Base-by-base conservation (phyloP, 768 basidiomycete genomes). In the Xerocomellus chrysenteron region DNA sequence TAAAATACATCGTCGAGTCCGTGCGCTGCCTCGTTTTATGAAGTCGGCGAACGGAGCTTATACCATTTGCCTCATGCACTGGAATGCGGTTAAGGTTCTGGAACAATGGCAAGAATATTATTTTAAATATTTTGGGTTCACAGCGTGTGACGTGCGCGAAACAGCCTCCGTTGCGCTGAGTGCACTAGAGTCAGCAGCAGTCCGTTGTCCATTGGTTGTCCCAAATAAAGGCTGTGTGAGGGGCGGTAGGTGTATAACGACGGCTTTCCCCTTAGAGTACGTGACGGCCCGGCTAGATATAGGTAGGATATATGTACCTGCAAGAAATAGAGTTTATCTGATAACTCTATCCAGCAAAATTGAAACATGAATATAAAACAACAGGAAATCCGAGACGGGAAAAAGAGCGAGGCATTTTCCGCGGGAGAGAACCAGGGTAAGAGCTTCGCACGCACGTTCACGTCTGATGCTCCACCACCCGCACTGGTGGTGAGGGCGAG, bases 381-480 rank as follows among this genome's bases (percentile, higher is more conserved):
- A 54, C 49, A 56, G 35, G 43, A 52, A 57, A 56, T 58, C 43
- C 53, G 16, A 56, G 56, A 58, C 32, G 37, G 47, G 26, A 41
- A 63, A 57, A 51, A 57, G 42, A 41, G 58, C 42, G 35, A 63
- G 49, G 56, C 35, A 28, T 62, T 54, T 45, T 12, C 54, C 56
- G 19, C 52, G 21, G 46, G 47, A 53, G 43, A 52, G 55, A 59
- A 58, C 45, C 47, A 55, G 49, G 55, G 52, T 13, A 54, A 60
- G 32, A 32, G 64, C 67, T 63, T 68, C 67, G 56, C 58, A 64
- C 67, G 52, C 66, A 67, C 59, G 67, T 69, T 64, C 57, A 61
- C 28, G 26, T 17, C 30, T 58, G 65, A 56, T 61, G 64, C 56
- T 64, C 55, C 61, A 63, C 56, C 42, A 47, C 50, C 44, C 54